These are phyloP conservation scores for Hysterium pulicare DNA, from an alignment of 2,329 filamentous ascomycete species.

Conservation along the genomic window DNA sequence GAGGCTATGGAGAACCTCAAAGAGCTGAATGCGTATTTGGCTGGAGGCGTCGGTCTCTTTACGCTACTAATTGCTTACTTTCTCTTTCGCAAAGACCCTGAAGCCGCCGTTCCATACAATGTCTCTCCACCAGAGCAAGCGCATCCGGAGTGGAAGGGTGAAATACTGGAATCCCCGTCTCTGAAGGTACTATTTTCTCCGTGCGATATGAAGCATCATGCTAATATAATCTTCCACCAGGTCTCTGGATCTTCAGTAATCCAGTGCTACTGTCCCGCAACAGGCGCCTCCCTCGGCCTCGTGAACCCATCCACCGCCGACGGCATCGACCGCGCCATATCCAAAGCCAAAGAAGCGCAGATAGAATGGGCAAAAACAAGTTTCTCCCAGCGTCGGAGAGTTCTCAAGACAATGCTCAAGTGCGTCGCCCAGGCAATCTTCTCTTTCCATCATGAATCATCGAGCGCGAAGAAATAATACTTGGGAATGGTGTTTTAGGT, in stretches of 20 bases:
- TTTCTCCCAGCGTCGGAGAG: constrained; percentile 72
- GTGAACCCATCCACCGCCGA: constrained; percentile 73
- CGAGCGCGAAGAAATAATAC: too few relatives aligned
- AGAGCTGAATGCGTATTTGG: constrained; percentile 20
- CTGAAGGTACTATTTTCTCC: constrained; percentile 51
- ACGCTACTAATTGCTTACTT: constrained; percentile 22
- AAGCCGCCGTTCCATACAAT: constrained; percentile 55
- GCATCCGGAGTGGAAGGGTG: constrained; percentile 50
- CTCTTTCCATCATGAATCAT: neutral
- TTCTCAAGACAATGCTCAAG: constrained; percentile 76
- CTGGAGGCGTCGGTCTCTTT: constrained; percentile 17
- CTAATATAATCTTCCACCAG: constrained; percentile 30
- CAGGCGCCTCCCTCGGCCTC: constrained; percentile 75
- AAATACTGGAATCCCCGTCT: constrained; percentile 56
- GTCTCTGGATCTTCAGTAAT: constrained; percentile 64
- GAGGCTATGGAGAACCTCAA: constrained; percentile 25
- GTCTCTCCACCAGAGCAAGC: constrained; percentile 62
- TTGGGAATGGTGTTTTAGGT: constrained; percentile 37
- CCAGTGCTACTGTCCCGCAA: constrained; percentile 86
- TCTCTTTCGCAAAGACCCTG: constrained; percentile 28
- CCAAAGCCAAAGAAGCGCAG: constrained; percentile 72
- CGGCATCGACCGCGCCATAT: constrained; percentile 75
- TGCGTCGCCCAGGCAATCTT: constrained; percentile 21
- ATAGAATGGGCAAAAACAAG: constrained; percentile 71
- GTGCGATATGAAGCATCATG: neutral